Base-by-base conservation (phyloP, 805 yeast species). In the Metschnikowia anglica region DNA sequence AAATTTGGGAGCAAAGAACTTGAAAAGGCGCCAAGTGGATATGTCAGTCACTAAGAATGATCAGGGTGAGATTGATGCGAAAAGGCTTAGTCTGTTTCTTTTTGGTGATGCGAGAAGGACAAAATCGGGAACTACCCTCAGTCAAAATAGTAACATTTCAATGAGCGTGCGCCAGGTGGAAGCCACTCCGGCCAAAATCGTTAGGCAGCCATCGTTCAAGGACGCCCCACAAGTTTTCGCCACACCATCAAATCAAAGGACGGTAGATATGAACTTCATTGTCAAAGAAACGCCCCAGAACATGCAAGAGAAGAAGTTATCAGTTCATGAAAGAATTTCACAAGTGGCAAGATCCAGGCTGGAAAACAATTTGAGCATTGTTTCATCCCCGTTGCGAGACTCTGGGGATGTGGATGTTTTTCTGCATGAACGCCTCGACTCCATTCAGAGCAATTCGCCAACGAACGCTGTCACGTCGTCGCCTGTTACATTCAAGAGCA, bases 21-120 rank as follows among this genome's bases (percentile, higher is more conserved):
- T 70, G 37, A 65, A 66, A 18, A 58, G 65, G 38, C 47, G 76
- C 29, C 73, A 69, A 50, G 72, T 71, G 16, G 75, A 70, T 34
- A 59, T 70, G 49, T 61, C 69, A 0, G 40, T 54, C 4, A 8
- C 37, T 7, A 37, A 37, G 24, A 17, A 36, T 11, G 53, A 44
- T 2, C 32, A 34, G 8, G 23, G 24, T 5, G 33, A 38, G 2
- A 34, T 19, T 5, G 53, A 46, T 13, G 3, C 30, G 6, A 46
- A 37, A 16, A 27, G 21, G 12, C n/a, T 34, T 25, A 8, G 46
- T 27, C 39, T 62, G 59, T 51, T 60, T 59, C 47, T 69, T 38
- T 58, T 60, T 56, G 54, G 56, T 3, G 52, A 65, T 47, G 52
- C 61, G 41, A 53, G 65, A 41, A 52, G 54, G 49, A 35, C 37